phyloP scores from a whole-genome alignment of 2,329 filamentous ascomycete genomes.

The Fusarium sp. region DNA sequence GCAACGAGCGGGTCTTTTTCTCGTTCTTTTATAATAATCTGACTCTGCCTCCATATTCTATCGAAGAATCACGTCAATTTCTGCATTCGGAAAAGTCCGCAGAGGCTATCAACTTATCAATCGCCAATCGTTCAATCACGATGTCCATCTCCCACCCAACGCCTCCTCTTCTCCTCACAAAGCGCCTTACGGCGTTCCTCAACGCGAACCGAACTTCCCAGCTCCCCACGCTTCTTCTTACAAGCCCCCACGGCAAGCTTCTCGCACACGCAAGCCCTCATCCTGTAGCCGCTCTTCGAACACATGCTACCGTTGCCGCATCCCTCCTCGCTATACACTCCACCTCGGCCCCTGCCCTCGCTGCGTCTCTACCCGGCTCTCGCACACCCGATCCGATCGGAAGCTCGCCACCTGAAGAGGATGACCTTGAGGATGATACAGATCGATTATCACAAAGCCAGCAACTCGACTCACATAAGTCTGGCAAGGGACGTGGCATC shows the following conservation, averaged over 20 bases:
- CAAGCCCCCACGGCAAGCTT: constrained; percentile 68
- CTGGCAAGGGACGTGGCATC: constrained; percentile 34
- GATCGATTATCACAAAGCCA: constrained; percentile 39
- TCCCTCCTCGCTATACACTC: constrained; percentile 69
- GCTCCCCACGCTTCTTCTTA: constrained; percentile 68
- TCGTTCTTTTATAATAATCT: not conserved
- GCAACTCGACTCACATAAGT: constrained; percentile 32
- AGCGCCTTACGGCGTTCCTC: constrained; percentile 70
- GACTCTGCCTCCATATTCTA: too few relatives aligned
- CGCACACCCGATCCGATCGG: constrained; percentile 41
- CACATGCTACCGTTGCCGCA: constrained; percentile 70
- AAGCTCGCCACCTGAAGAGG: constrained; percentile 37
- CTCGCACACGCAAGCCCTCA: constrained; percentile 68
- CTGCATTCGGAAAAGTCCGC: not conserved
- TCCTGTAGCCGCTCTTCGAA: constrained; percentile 66
- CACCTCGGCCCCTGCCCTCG: constrained; percentile 52
- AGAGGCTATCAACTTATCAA: not conserved
- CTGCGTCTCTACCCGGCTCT: constrained; percentile 53
- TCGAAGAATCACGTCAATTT: not conserved
- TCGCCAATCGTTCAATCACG: not conserved
- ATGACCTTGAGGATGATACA: constrained; percentile 41
- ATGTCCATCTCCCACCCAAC: constrained; percentile 54
- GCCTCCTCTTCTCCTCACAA: constrained; percentile 70
- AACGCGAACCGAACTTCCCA: constrained; percentile 64
- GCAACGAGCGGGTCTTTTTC: not conserved